Evolutionary conservation across 345 rosid species (phyloP), one percentile per base, ranked within the genome.

Genomic region (Camelina neglecta): DNA sequence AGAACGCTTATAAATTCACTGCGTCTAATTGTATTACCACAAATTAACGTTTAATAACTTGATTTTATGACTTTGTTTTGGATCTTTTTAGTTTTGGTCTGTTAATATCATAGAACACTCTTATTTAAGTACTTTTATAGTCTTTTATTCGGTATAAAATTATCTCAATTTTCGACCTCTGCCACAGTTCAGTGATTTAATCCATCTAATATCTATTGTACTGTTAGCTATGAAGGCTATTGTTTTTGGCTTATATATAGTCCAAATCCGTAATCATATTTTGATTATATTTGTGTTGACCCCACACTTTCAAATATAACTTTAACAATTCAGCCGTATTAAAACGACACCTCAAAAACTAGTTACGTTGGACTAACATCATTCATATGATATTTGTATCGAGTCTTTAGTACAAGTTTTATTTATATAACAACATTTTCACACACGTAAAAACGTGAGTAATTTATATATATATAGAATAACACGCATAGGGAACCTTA

Each of bases 371-470:
- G 24, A 31, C 35, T 31, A 59, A 3, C 41, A 57, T 4, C 11
- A 12, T 24, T 7, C 38, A 8, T 8, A 18, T 29, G 21, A 9
- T 42, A 69, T 56, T 6, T 68, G 23, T 16, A 54, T 31, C n/a
- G n/a, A n/a, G 4, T 20, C 29, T 48, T 42, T 10, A 8, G 5
- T 12, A 16, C 29, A n/a, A 24, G 3, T 2, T 53, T 41, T 53
- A 15, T 8, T 13, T 15, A 45, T 10, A 31, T 18, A 55, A 55
- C 48, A 16, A 26, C 6, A 35, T 12, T 13, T 26, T 68, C 24
- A 54, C 24, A n/a, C 61, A 49, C 65, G 55, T 53, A 38, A 16
- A 16, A 49, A 58, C 60, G 33, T 26, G 67, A 66, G 31, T 7
- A 49, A 26, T 35, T 58, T 49, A 12, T 7, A 21, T 49, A 12